These are phyloP conservation scores for Thymus mandschuricus DNA, from an alignment of 257 asterid species.

Conservation along the genomic window DNA sequence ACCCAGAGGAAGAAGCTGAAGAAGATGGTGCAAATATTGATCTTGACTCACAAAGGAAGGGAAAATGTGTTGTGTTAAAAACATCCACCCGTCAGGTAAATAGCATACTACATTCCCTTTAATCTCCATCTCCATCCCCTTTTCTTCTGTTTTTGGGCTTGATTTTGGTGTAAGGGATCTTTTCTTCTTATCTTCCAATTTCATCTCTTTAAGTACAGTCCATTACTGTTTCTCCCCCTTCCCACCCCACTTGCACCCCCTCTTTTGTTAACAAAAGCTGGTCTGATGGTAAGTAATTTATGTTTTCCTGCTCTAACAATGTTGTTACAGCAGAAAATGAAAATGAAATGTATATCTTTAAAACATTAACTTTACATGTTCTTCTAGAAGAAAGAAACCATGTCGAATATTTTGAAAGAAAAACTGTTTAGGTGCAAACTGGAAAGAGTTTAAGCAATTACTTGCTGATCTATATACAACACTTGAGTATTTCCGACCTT, in stretches of 20 bases:
- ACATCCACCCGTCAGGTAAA: constrained; percentile 96
- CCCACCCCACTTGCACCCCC: background rate
- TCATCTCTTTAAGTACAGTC: background rate
- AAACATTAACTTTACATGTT: background rate
- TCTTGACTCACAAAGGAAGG: constrained; percentile 98
- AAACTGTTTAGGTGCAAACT: background rate
- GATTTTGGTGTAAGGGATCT: background rate
- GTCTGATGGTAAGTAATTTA: background rate
- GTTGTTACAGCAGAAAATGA: background rate
- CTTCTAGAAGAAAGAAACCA: background rate
- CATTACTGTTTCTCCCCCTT: background rate
- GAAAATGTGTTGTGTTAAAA: constrained; percentile 94
- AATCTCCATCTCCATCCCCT: background rate
- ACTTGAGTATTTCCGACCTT: background rate
- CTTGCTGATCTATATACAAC: constrained; percentile 14
- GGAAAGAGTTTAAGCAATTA: background rate
- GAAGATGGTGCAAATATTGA: constrained; percentile 99
- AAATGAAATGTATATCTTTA: constrained; percentile 1
- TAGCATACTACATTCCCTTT: constrained; percentile 9
- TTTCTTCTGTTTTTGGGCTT: background rate
- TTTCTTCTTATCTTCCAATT: background rate
- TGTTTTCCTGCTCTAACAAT: background rate
- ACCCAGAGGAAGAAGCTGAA: constrained; percentile 98
- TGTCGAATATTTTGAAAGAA: background rate
- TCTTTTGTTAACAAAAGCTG: background rate